A percentile compares a stretch with the other conserved stretches of the same genome.
Evolutionary conservation across 208 protist species (phyloP).

Genomic region (Leishmania martiniquensis): DNA sequence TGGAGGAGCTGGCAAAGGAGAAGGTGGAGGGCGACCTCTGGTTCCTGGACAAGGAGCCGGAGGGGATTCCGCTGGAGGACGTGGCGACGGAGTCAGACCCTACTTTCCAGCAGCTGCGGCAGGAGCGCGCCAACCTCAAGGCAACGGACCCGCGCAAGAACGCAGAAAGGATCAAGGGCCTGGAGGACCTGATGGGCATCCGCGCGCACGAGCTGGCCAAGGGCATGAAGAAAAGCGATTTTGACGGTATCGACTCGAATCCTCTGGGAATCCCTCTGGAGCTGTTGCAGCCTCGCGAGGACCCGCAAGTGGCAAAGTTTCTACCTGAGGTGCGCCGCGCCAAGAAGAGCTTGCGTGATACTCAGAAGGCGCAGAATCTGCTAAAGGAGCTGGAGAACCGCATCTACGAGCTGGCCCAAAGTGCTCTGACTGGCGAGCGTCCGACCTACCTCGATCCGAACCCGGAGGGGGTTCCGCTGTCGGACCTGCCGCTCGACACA

Average conservation of each 20-base stretch:
- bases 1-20: slow-evolving; percentile 55
- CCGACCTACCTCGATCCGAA: slow-evolving; percentile 52
- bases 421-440: slow-evolving; percentile 51
- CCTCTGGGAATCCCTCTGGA: slow-evolving; percentile 65
- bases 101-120: slow-evolving; percentile 44
- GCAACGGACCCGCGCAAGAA: slow-evolving; percentile 57
- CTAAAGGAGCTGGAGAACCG: slow-evolving; percentile 57
- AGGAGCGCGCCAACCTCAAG: slow-evolving; percentile 65
- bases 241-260: slow-evolving; percentile 58
- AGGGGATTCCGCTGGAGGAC: slow-evolving; percentile 69
- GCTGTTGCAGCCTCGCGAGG: slow-evolving; percentile 55
- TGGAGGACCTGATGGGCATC: slow-evolving; percentile 70
- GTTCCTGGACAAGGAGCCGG: slow-evolving; percentile 73
- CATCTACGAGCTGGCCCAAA: slow-evolving; percentile 50
- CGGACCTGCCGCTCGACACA: slow-evolving; percentile 59
- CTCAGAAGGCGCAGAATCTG: slow-evolving; percentile 46
- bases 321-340: slow-evolving; percentile 66
- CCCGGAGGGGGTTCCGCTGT: slow-evolving; percentile 60
- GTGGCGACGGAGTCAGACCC: slow-evolving; percentile 53
- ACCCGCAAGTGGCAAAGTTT: slow-evolving; percentile 55
- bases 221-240: slow-evolving; percentile 46
- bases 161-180: slow-evolving; percentile 47
- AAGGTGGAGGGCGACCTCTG: slow-evolving; percentile 69
- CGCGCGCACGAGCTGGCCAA: slow-evolving; percentile 62
- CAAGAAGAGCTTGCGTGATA: slow-evolving; percentile 50